phyloP scores from a whole-genome alignment of 163 green algal genomes.

The Scenedesmus sp. region DNA sequence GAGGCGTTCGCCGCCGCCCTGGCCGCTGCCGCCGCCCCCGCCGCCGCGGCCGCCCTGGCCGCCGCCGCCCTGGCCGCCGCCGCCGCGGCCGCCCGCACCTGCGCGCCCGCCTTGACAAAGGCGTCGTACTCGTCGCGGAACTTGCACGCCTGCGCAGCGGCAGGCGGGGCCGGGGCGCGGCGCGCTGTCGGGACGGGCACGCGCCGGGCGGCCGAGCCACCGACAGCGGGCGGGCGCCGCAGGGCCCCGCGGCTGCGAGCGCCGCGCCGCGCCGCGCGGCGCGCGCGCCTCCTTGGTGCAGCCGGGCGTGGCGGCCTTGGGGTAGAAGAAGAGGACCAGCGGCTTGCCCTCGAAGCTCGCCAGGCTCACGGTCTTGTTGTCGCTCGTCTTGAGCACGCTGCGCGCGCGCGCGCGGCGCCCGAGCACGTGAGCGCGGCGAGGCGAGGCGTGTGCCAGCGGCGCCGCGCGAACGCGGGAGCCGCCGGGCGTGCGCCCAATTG shows the following conservation, averaged over 20 bases:
- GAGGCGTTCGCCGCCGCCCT: too few species aligned
- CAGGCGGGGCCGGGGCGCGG: background rate
- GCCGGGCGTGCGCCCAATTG: too few species aligned
- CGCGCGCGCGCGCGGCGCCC: too few species aligned
- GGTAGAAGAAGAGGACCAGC: slow-evolving; percentile 70
- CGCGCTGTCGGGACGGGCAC: too few species aligned
- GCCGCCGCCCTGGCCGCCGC: too few species aligned
- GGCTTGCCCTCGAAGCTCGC: slow-evolving; percentile 67
- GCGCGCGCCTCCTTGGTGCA: slow-evolving; percentile 67
- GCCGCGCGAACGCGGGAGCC: too few species aligned
- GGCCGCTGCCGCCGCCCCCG: too few species aligned
- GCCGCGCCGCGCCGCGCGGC: too few species aligned
- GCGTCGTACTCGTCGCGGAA: slow-evolving; percentile 73
- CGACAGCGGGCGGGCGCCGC: background rate
- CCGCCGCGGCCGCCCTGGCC: too few species aligned
- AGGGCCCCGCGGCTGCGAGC: background rate
- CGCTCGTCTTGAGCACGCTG: slow-evolving; percentile 51
- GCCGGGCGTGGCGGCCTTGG: slow-evolving; percentile 68
- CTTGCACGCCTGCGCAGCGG: slow-evolving; percentile 64
- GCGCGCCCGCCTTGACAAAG: slow-evolving; percentile 63
- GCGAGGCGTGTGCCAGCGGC: too few species aligned
- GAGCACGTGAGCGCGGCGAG: too few species aligned
- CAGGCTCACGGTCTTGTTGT: slow-evolving; percentile 54
- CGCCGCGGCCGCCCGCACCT: background rate
- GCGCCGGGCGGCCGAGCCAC: too few species aligned